phyloP scores from a whole-genome alignment of 2,329 filamentous ascomycete species.

The Diplodia scrobiculata region DNA sequence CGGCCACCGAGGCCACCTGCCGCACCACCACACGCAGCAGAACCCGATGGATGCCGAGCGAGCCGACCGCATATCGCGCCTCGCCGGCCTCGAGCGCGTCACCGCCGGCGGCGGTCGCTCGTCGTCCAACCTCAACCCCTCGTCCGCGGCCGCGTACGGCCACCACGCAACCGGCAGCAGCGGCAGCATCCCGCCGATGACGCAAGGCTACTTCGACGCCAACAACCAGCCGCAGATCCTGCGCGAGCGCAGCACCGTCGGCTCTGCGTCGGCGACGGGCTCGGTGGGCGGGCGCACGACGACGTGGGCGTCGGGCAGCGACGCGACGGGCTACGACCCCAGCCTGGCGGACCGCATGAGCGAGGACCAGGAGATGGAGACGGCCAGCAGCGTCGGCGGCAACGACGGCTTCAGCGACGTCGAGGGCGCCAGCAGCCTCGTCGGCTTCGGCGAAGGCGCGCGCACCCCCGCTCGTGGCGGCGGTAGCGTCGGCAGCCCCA shows the following conservation, averaged over 20 bases:
- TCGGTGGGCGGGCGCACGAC: slow-evolving; percentile 66
- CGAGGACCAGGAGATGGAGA: slow-evolving; percentile 63
- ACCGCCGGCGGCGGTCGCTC: slow-evolving; percentile 68
- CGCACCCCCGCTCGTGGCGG: slow-evolving; percentile 53
- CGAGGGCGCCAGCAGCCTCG: slow-evolving; percentile 80
- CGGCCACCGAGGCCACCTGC: slow-evolving; percentile 80
- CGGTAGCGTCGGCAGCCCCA: slow-evolving; percentile 78
- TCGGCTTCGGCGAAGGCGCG: slow-evolving; percentile 90
- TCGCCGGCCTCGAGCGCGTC: slow-evolving; percentile 87
- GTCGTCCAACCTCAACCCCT: slow-evolving; percentile 47
- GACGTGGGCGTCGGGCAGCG: slow-evolving; percentile 69
- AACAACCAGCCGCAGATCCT: slow-evolving; percentile 67
- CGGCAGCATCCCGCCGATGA: slow-evolving; percentile 46
- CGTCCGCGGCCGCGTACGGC: slow-evolving; percentile 50
- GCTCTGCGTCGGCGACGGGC: slow-evolving; percentile 83
- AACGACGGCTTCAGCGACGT: slow-evolving; percentile 77
- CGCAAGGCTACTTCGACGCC: slow-evolving; percentile 74
- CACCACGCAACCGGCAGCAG: slow-evolving; percentile 36
- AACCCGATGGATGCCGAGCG: slow-evolving; percentile 86
- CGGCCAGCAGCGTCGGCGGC: slow-evolving; percentile 65
- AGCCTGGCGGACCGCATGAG: slow-evolving; percentile 65
- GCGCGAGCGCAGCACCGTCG: slow-evolving; percentile 81
- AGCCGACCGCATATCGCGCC: slow-evolving; percentile 90
- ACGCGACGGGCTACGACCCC: slow-evolving; percentile 55
- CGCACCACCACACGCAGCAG: slow-evolving; percentile 57